phyloP scores from a whole-genome alignment of 306 rosid species.

The Corylus americana region DNA sequence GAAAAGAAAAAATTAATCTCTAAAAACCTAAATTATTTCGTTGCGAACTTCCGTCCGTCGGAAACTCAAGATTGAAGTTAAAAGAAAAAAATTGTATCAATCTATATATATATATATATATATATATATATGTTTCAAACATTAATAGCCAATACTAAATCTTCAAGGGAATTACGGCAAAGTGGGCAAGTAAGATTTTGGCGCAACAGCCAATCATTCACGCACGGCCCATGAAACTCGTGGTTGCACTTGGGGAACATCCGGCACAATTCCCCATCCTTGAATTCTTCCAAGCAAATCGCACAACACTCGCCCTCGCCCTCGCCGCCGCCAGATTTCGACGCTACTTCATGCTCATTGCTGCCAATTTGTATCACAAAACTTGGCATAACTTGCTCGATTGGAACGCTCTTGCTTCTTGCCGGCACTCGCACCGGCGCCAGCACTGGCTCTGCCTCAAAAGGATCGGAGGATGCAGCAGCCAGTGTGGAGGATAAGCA shows the following conservation, averaged over 20 bases:
- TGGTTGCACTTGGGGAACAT: background rate
- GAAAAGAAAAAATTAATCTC: no score
- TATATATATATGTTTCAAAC: background rate
- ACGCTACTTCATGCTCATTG: no score
- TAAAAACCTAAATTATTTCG: no score
- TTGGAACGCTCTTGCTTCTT: background rate
- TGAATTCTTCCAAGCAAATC: constrained; percentile 1
- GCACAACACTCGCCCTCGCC: background rate
- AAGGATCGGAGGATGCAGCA: no score
- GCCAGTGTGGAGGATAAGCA: no score
- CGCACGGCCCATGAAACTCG: background rate
- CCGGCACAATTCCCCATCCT: background rate
- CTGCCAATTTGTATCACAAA: background rate
- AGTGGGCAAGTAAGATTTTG: background rate
- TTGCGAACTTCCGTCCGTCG: no score
- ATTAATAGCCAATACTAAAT: background rate
- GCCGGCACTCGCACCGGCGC: no score
- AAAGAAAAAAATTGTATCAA: no score
- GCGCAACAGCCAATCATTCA: background rate
- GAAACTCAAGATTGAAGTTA: no score
- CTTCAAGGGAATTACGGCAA: background rate
- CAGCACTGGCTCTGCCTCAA: no score
- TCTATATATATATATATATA: background rate
- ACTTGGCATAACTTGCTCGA: background rate
- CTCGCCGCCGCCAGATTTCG: no score